Base-by-base conservation (phyloP, 2,329 filamentous ascomycete genomes). In the Beauveria brongniartii region DNA sequence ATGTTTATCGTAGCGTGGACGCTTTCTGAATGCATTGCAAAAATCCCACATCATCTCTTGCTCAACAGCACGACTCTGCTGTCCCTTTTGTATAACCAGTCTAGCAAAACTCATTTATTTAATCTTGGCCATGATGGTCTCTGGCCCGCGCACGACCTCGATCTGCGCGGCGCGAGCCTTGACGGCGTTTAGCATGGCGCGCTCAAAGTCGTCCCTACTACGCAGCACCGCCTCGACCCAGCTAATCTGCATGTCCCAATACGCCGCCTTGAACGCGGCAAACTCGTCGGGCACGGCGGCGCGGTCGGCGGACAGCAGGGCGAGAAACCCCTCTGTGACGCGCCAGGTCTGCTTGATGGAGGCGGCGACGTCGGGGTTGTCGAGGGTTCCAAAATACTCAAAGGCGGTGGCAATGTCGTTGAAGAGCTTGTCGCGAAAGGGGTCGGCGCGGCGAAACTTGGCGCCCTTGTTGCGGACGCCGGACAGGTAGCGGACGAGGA, bases 211-310 rank as follows among this genome's bases (percentile, higher is more conserved):
- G 73, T 99, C 94, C 67, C 95, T 81, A 1, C 86, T 82, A 66
- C 92, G 83, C 65, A 99, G 72, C 53, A 96, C 93, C 7, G 90
- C 89, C 79, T 99, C 95, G 8, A 99, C 92, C 94, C 94, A 99
- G 51, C 87, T 88, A 62, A 97, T 87, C 73, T 95, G 91, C 71
- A 97, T 78, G 75, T 99, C 94, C 90, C 93, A 96, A 74, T 96
- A 97, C 51, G 84, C 82, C 44, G 76, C 78, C 80, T 97, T 97
- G 77, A 99, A 93, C 5, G 79, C 77, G 67, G 88, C 88, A 70
- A 96, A 97, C 1, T 90, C 86, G 56, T 89, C 85, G 18, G 91
- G 85, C 0, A 97, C 80, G 26, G 78, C 80, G 34, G 86, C 82
- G 55, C 87, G 88, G 70, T 94, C 91, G 34, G 88, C 85, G 3